These are phyloP conservation scores for Citrullus amarus DNA, from an alignment of 306 rosid species.

Conservation along the genomic window DNA sequence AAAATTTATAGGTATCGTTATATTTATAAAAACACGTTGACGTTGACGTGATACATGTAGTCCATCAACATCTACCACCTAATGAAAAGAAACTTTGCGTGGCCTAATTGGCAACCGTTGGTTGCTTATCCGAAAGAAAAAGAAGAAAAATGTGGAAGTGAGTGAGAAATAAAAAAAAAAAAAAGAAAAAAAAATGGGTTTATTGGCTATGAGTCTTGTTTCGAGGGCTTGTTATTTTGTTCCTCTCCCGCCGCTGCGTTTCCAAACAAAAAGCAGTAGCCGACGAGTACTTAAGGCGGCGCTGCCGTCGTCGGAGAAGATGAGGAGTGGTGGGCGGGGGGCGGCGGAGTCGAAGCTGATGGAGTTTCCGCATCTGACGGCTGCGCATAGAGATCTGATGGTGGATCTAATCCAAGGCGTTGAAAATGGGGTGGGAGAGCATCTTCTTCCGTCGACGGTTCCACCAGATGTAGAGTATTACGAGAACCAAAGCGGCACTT, in stretches of 20 bases:
- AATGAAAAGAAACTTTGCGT: too few species aligned
- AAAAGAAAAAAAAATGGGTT: background rate
- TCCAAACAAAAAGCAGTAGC: background rate
- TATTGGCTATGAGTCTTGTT: background rate
- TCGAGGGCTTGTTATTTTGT: background rate
- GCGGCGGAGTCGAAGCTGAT: conserved; percentile 9
- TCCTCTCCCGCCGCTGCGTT: background rate
- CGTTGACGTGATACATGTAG: too few species aligned
- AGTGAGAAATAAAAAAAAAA: background rate
- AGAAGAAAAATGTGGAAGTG: too few species aligned
- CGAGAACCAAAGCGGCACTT: conserved; percentile 7
- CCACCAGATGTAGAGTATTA: conserved; percentile 18
- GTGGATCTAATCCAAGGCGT: conserved; percentile 4
- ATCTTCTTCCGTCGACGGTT: conserved; percentile 18
- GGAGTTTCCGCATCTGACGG: conserved; percentile 17
- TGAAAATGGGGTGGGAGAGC: conserved; percentile 6
- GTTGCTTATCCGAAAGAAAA: too few species aligned
- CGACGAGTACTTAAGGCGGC: background rate
- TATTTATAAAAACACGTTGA: too few species aligned
- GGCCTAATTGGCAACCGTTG: too few species aligned
- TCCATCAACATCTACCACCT: too few species aligned
- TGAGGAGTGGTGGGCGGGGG: background rate
- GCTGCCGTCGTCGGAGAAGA: background rate
- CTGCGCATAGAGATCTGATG: conserved; percentile 9
- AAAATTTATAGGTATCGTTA: too few species aligned